phyloP scores from a whole-genome alignment of 208 protist genomes.

The Phytomonas sp. region DNA sequence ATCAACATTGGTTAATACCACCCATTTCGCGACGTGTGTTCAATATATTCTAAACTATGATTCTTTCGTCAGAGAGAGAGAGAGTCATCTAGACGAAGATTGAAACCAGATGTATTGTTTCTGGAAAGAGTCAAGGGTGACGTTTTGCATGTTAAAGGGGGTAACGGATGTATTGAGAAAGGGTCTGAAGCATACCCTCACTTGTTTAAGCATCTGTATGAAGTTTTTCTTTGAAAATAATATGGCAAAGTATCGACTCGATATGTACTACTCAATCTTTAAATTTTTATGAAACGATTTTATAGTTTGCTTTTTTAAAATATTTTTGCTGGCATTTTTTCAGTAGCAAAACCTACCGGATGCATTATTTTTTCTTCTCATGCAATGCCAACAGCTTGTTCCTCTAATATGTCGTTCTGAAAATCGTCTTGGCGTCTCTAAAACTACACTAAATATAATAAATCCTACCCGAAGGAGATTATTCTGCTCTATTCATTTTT shows the following conservation, averaged over 20 bases:
- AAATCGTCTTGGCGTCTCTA: background rate
- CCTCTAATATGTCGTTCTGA: background rate
- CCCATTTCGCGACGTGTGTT: background rate
- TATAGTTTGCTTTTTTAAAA: background rate
- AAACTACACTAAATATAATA: background rate
- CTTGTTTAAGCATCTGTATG: background rate
- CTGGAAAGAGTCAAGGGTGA: background rate
- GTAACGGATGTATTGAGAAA: background rate
- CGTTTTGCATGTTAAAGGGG: background rate
- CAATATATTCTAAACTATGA: background rate
- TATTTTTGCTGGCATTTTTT: conserved; percentile 5
- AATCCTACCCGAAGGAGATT: background rate
- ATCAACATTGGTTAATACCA: background rate
- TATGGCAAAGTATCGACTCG: background rate
- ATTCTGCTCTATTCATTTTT: background rate
- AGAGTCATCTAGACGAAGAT: background rate
- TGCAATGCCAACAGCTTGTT: background rate
- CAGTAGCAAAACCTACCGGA: background rate
- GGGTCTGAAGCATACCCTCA: background rate
- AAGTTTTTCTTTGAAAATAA: conserved; percentile 2
- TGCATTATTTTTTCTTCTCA: background rate
- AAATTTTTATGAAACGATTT: background rate
- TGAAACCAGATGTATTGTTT: background rate
- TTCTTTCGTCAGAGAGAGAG: too few relatives aligned
- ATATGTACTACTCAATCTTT: background rate